Evolutionary conservation across 352 stramenopile genomes (phyloP), one percentile per base, ranked within the genome.

Genomic region (Pythium apleroticum): DNA sequence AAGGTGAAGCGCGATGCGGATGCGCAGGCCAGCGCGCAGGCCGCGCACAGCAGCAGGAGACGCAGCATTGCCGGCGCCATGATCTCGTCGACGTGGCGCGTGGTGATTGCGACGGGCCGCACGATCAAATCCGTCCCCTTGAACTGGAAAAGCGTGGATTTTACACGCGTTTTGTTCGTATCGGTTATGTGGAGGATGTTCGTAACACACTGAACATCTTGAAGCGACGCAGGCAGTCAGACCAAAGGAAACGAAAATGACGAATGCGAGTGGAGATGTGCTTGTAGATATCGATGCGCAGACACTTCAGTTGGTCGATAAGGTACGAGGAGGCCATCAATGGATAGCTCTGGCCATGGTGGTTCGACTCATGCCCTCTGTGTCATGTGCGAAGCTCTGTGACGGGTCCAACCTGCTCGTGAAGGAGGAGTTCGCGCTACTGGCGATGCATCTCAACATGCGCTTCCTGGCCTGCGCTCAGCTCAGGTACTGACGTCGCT

Each of bases 1-100:
- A 74, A 74, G 6, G 43, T 69, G 57, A 74, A 74, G 61, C 67
- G 60, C 41, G 67, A 63, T 15, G 61, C 67, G 2, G 50, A 52
- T 25, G 45, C 57, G 11, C 24, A 35, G 10, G 43, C 37, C 4
- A 63, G 25, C 31, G 35, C 60, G 19, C 35, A 63, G 37, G 31
- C 31, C 11, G 20, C 54, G 50, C 52, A 41, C 14, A 73, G 49
- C 56, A n/a, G 41, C 22, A 69, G 41, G n/a, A 61, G 33, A 57
- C 52, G 60, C 66, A 69, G 59, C 57, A 53, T 43, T 19, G 57
- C 33, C 17, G 46, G 28, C 31, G 65, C 63, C 63, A 69, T 69
- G 48, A 45, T 69, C 37, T 50, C 48, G 48, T 25, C 17, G 17
- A 48, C 41, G 41, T 24, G 41, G 41, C 25, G 19, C 20, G 28